Evolutionary conservation across 345 rosid genomes (phyloP).

Genomic region (Turnera subulata): DNA sequence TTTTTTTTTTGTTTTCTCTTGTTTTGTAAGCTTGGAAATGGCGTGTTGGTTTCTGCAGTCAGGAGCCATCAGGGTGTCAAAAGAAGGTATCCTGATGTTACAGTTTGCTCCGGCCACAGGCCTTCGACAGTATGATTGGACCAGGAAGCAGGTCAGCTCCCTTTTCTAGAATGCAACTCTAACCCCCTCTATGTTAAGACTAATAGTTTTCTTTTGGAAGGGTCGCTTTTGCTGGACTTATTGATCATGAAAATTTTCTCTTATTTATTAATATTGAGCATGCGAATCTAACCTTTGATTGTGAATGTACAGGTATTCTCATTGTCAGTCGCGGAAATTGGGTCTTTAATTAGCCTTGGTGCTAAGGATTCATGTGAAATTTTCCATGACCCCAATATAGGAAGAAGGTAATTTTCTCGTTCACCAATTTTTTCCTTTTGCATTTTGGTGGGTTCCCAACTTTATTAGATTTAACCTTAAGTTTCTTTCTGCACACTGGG

Average conservation of each 20-base stretch:
- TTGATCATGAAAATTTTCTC: neutral
- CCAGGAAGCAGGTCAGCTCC: constrained; percentile 67
- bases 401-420: constrained; percentile 52
- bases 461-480: too few species aligned
- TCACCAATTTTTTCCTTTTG: constrained; percentile 1
- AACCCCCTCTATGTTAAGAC: too few species aligned
- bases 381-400: constrained; percentile 82
- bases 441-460: too few species aligned
- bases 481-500: neutral
- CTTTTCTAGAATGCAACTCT: neutral
- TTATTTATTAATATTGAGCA: neutral
- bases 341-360: constrained; percentile 64
- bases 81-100: constrained; percentile 64
- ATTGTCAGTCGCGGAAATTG: constrained; percentile 75
- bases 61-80: constrained; percentile 68
- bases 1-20: neutral
- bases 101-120: constrained; percentile 89
- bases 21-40: constrained; percentile 10
- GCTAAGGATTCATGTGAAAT: constrained; percentile 72
- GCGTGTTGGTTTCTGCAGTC: constrained; percentile 63
- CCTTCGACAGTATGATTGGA: constrained; percentile 83
- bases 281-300: constrained; percentile 10
- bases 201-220: neutral
- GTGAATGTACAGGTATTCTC: constrained; percentile 63
- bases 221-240: neutral